Base-by-base conservation (phyloP, 2,329 filamentous ascomycete genomes). In the Aspergillus clavatus region DNA sequence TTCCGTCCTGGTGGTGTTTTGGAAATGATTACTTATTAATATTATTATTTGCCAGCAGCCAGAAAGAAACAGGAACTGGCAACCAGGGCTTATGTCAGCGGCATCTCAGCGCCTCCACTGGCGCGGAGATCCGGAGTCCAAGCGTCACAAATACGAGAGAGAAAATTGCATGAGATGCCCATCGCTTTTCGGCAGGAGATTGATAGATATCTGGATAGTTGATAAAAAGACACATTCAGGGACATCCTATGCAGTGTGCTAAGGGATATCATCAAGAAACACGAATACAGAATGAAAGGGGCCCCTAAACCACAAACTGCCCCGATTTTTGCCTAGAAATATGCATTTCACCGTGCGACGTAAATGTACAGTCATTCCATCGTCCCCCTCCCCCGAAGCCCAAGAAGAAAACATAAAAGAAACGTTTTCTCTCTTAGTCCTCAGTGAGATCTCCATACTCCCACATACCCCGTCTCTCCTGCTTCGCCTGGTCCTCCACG, bases 371-470 rank as follows among this genome's bases (percentile, higher is more conserved):
- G 18, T 35, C 4, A 18, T 11, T 35, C 18, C 31, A 12, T 18
- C n/a, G n/a, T 21, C 18, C 5, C 4, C 31, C 31, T 18, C 18
- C 4, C 18, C 18, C 31, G 14, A 35, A 35, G 31, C 14, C 16
- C n/a, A n/a, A n/a, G n/a, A n/a, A n/a, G n/a, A n/a, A n/a, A n/a
- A n/a, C n/a, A n/a, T n/a, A n/a, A n/a, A n/a, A 10, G n/a, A 6
- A 11, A 35, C 14, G 3, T n/a, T 16, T 27, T 26, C 23, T 24
- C n/a, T 24, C 37, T 51, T 82, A 89, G 62, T 95, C 89, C 73
- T 95, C 90, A 11, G 89, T 95, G 62, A 95, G 78, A 67, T 97
- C 93, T 57, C 93, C 93, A 70, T 97, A 98, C 78, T 98, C 93
- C 90, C 91, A 98, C 80, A 95, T 93, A 35, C 93, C 93, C 55